Conservation (phyloP, 306 rosid genomes). For the Delonix regia region DNA sequence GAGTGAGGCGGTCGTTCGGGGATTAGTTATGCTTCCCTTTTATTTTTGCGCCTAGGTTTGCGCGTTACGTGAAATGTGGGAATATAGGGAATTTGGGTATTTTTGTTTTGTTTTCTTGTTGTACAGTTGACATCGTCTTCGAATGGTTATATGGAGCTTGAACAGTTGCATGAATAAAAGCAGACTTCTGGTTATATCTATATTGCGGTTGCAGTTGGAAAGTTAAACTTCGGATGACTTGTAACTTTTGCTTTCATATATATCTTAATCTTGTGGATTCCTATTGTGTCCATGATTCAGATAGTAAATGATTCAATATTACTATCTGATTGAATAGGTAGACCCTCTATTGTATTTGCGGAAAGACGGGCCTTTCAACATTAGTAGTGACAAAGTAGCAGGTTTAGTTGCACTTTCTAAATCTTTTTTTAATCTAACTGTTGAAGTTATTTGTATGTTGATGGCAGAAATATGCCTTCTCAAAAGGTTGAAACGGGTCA, state of each 20-base stretch:
- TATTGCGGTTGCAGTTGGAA: not conserved
- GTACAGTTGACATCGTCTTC: not conserved
- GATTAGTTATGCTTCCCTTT: not conserved
- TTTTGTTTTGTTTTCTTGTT: not conserved
- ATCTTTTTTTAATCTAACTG: conserved; percentile 1
- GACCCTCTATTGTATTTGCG: not conserved
- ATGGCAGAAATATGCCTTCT: conserved; percentile 56
- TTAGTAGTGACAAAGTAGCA: not conserved
- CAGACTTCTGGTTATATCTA: not conserved
- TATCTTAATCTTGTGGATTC: not conserved
- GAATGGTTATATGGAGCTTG: conserved; percentile 4
- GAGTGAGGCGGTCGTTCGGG: not conserved
- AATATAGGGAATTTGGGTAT: conserved; percentile 15
- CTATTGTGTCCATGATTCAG: not conserved
- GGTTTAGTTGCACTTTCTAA: conserved; percentile 10
- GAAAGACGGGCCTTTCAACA: not conserved
- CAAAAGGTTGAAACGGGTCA: conserved; percentile 79
- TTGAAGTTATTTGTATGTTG: conserved; percentile 7
- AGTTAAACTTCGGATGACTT: not conserved
- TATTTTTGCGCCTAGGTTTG: not conserved
- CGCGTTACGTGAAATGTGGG: not conserved
- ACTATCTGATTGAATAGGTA: not conserved
- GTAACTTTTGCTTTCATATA: not conserved
- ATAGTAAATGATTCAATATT: no score
- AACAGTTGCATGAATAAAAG: not conserved